Base-by-base conservation (phyloP, 495 filamentous ascomycete genomes). In the Penicillium longicatenatum region DNA sequence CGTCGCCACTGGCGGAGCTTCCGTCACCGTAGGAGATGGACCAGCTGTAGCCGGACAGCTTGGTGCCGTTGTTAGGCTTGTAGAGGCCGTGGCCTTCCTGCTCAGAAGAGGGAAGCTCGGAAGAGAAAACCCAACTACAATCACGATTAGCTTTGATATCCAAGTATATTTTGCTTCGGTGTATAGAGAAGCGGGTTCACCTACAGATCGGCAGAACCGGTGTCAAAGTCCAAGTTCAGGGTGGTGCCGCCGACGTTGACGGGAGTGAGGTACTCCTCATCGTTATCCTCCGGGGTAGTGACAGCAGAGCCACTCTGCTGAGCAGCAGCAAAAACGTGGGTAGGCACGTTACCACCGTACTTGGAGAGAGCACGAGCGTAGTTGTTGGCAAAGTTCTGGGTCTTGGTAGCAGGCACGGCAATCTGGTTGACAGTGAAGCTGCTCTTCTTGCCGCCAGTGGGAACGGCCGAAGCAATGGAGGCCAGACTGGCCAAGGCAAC, bases 151-250 rank as follows among this genome's bases (percentile, higher is more conserved):
- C 14, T 48, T n/a, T 30, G 4, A 19, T 16, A 26, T 48, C n/a
- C 24, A 26, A 2, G 24, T 16, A 6, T 17, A 30, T 0, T 29
- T 26, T n/a, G 14, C n/a, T 11, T 29, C 21, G 21, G 24, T 19
- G 9, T 30, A 30, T 9, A 12, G 20, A 12, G 4, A n/a, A n/a
- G 14, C 4, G 14, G 14, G 14, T 48, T 16, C 24, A 29, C 83
- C 75, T 70, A 91, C 79, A 93, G 82, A 73, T 93, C 89, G 43
- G 86, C 83, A 39, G 85, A 89, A 4, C 89, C 89, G 41, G 89
- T 91, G 67, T 93, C 89, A 63, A 91, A 80, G 66, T 91, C 85
- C 55, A 92, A 64, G 62, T 85, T 80, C 61, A 91, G 66, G 5
- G 77, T 81, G 52, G 85, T 82, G 12, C 74, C 73, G 56, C 89